Base-by-base conservation (phyloP, 805 yeast genomes). In the Candida ovalis region DNA sequence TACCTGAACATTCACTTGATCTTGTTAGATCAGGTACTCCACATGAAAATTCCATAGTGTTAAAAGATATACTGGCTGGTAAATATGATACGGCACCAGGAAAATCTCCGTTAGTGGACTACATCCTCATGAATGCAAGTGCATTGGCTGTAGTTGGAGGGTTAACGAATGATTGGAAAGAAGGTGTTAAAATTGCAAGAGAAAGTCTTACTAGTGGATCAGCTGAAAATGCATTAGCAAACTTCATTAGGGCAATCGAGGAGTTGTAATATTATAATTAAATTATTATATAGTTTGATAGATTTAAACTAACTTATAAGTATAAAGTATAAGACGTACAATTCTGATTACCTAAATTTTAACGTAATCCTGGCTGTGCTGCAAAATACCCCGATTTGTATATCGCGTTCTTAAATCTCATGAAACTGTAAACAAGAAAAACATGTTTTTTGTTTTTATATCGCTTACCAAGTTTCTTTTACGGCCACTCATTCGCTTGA, bases 21-120 rank as follows among this genome's bases (percentile, higher is more conserved):
- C 68, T 73, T 3, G 97, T 94, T 18, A 76, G 77, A 40, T 86
- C 96, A 1, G 94, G 96, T 5, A 88, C 97, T 0, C 96, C 99
- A 0, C 73, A 72, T 30, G 89, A 88, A 60, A 94, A 94, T 64
- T 97, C 99, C 0, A 69, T 58, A 2, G 55, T 75, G 1, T 75
- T 90, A 43, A 68, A 63, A 17, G 55, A 63, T 54, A 73, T 73
- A 62, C 56, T 80, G 41, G 57, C 58, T 12, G 73, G 79, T 45
- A 77, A 78, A 50, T 60, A 71, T 40, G 69, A 73, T 4, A 67
- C 71, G 33, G 38, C 49, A n/a, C 51, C 66, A 1, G 80, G 70
- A 47, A 74, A 78, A 23, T 72, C 81, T 49, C 88, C 98, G 3
- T 68, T 91, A 15, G 81, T 84, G 44, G 97, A 94, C 68, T 94